Conservation (phyloP, 2,329 filamentous ascomycete species). For the Colletotrichum godetiae region DNA sequence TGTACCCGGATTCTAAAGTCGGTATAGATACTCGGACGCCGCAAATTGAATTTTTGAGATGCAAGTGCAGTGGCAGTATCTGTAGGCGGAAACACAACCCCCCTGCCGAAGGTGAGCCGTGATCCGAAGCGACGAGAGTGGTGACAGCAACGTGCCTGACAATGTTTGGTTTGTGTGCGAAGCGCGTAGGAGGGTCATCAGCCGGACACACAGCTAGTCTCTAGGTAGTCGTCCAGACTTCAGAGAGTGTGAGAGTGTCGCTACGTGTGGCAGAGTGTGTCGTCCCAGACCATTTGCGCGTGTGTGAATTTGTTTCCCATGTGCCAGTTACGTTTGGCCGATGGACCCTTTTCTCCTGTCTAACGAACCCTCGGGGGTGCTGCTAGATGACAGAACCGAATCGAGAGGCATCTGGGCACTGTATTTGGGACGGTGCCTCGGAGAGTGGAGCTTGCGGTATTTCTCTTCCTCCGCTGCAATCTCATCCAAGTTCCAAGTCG, state of each 20-base stretch:
- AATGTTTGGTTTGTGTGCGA: slow-evolving; percentile 18
- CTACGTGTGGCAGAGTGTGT: neutral
- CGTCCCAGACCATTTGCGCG: neutral
- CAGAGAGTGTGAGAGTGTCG: neutral
- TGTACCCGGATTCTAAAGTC: neutral
- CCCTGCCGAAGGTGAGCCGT: slow-evolving; percentile 4
- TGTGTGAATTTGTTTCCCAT: neutral
- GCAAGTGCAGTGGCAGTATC: neutral
- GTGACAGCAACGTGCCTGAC: neutral
- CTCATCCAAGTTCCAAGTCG: slow-evolving; percentile 13
- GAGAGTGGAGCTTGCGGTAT: slow-evolving; percentile 31
- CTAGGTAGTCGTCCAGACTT: neutral
- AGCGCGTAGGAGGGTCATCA: neutral
- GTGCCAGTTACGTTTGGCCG: slow-evolving; percentile 18
- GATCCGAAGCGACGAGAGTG: neutral
- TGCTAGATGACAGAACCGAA: neutral
- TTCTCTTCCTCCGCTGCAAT: slow-evolving; percentile 30
- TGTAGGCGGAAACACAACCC: neutral
- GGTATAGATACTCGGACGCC: no score
- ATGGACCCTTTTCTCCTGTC: slow-evolving; percentile 1
- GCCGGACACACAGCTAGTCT: neutral
- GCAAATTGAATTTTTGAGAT: neutral
- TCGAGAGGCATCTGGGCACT: slow-evolving; percentile 7
- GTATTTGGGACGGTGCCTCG: slow-evolving; percentile 19
- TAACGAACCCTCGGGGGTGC: neutral